Evolutionary conservation across 2,329 filamentous ascomycete genomes (phyloP), one percentile per base, ranked within the genome.

Genomic region (Cercospora sp.): DNA sequence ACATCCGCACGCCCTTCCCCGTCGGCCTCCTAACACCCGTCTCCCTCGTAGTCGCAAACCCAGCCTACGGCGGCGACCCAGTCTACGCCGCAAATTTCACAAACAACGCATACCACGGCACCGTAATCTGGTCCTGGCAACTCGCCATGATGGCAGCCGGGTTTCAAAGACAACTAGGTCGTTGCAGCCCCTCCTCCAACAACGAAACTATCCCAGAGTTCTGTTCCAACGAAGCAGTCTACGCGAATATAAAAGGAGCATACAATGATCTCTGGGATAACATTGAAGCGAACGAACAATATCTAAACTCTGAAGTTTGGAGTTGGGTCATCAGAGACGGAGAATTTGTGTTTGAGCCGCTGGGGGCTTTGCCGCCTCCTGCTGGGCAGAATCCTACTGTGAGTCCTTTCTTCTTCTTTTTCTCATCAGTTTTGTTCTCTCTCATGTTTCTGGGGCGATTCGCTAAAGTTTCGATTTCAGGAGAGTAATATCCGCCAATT

Each of bases 101-200:
- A 0, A 86, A 83, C n/a, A 80, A 81, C 3, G 86, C 85, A 0
- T 90, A 88, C 71, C 88, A 90, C 66, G 88, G 87, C 0, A 88
- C 88, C 0, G 88, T 91, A 0, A 81, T 90, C 1, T 90, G 87
- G 88, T 84, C 83, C 55, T 90, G 87, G 87, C 88, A 87, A 65
- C 79, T 90, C 3, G 84, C 87, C 0, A 88, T 90, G 83, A 88
- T 90, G 85, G 88, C 85, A 0, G 83, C 83, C 9, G 88, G 88
- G 0, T 76, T 90, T 0, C 84, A 88, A 66, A 77, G 82, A 2
- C 88, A 90, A 71, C 80, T 90, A 5, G 82, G 74, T 0, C 81
- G 87, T 1, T 90, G 87, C n/a, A n/a, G n/a, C n/a, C n/a, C n/a
- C n/a, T n/a, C n/a, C n/a, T n/a, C n/a, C n/a, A n/a, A n/a, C n/a